Conservation (phyloP, 106 monocot species). For the Phalaenopsis aphrodite region DNA sequence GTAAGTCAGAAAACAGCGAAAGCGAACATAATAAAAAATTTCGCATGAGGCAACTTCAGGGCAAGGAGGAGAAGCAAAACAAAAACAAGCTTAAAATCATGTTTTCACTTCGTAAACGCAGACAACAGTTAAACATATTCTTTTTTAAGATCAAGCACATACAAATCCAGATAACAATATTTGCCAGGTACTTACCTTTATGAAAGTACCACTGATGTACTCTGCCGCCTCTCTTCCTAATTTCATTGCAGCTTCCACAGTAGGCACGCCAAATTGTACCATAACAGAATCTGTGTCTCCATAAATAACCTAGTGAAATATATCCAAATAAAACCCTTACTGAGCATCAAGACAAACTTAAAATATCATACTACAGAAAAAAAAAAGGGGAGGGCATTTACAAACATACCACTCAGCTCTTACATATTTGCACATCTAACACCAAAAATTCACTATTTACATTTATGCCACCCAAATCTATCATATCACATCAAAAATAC, state of each 20-base stretch:
- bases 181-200: slow-evolving; percentile 42
- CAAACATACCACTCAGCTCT: too few species aligned
- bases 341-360: background rate
- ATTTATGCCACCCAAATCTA: too few species aligned
- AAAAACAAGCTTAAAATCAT: background rate
- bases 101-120: background rate
- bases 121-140: background rate
- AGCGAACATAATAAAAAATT: background rate
- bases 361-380: background rate
- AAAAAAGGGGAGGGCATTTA: too few species aligned
- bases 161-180: background rate
- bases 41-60: background rate
- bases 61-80: background rate
- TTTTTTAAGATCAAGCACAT: background rate
- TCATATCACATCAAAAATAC: too few species aligned
- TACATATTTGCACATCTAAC: too few species aligned
- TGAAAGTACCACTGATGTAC: slow-evolving; percentile 79
- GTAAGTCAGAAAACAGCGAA: background rate
- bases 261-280: slow-evolving; percentile 95
- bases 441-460: too few species aligned
- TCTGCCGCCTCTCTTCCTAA: slow-evolving; percentile 94
- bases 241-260: slow-evolving; percentile 90
- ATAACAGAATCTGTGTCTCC: slow-evolving; percentile 99
- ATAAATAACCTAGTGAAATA: slow-evolving; percentile 63
- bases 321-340: background rate